phyloP scores from a whole-genome alignment of 495 filamentous ascomycete species.

The Xylaria longipes region DNA sequence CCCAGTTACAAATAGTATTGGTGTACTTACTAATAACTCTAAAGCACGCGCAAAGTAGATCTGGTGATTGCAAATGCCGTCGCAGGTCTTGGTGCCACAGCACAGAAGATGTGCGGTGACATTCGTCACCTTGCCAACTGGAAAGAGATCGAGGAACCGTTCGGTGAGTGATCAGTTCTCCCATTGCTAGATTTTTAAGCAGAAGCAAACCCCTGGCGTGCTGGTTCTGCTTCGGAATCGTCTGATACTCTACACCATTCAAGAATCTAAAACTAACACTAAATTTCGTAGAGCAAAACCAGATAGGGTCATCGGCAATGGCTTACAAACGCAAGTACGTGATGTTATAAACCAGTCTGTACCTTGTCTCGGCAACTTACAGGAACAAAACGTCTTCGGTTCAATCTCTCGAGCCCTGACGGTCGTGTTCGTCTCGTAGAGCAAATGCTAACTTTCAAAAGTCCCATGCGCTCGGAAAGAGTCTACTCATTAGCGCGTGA shows the following conservation, averaged over 20 bases:
- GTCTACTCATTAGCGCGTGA: constrained; percentile 78
- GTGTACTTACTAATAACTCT: constrained; percentile 1
- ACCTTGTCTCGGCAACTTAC: neutral
- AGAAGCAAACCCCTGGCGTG: neutral
- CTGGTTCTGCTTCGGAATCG: neutral
- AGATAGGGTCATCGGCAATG: constrained; percentile 52
- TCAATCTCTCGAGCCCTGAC: neutral
- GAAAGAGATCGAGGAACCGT: constrained; percentile 92
- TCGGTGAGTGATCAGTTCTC: constrained; percentile 48
- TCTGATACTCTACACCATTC: neutral
- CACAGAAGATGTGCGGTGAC: constrained; percentile 72
- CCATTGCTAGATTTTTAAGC: neutral
- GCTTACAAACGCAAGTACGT: constrained; percentile 82
- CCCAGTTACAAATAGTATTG: neutral
- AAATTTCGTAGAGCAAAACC: constrained; percentile 3
- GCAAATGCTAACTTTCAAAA: neutral
- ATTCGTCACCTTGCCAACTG: constrained; percentile 75
- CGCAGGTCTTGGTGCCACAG: constrained; percentile 81
- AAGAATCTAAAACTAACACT: constrained; percentile 17
- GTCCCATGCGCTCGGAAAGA: constrained; percentile 82
- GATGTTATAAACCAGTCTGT: neutral
- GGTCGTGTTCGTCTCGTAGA: neutral
- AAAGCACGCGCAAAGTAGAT: constrained; percentile 83
- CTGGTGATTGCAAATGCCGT: constrained; percentile 80
- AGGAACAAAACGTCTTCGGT: neutral